Evolutionary conservation across 352 stramenopile genomes (phyloP), one percentile per base, ranked within the genome.

Genomic region (Phytophthora podocarpi): DNA sequence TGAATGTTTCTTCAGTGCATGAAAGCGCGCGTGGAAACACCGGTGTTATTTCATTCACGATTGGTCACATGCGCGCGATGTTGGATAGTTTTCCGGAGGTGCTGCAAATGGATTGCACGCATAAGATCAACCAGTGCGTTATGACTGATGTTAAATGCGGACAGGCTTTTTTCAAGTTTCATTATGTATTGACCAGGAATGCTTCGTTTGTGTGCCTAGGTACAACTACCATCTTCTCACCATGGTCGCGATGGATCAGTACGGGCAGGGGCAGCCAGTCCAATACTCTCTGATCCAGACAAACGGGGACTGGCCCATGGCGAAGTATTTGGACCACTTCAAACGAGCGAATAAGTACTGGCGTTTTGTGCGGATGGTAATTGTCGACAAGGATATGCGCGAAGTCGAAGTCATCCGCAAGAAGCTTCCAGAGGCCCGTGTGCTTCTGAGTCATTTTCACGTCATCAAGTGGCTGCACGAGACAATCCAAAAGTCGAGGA

Each of bases 341-440:
- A 62, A 55, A 26, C 34, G 31, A 2, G 39, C 40, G 7, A 54
- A 62, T n/a, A 15, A 60, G 1, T 20, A 60, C 20, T 60, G 30
- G 8, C 6, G 28, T 4, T 53, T 61, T 7, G 53, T 54, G 0
- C 53, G 41, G 1, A 48, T 61, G 4, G 32, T 61, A 0, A 54
- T 57, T 12, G 32, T 54, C 7, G 53, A 62, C 18, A 54, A 62
- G 26, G 42, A 62, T 16, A 46, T 54, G 32, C 32, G 34, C 6
- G 41, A 54, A 12, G 37, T 59, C 12, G 37, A 59, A 2, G 37
- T 50, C 1, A 50, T 45, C 3, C 41, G n/a, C 1, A 20, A 36
- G 5, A 50, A 50, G 21, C 5, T 54, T 2, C 12, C 46, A 0
- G 46, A 43, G 5, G 20, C 18, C 2, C 20, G 31, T 4, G 32